Percentiles rank a stretch among this genome's conserved stretches.
phyloP scores from a whole-genome alignment of 495 filamentous ascomycete species.

The Cercophora samala region DNA sequence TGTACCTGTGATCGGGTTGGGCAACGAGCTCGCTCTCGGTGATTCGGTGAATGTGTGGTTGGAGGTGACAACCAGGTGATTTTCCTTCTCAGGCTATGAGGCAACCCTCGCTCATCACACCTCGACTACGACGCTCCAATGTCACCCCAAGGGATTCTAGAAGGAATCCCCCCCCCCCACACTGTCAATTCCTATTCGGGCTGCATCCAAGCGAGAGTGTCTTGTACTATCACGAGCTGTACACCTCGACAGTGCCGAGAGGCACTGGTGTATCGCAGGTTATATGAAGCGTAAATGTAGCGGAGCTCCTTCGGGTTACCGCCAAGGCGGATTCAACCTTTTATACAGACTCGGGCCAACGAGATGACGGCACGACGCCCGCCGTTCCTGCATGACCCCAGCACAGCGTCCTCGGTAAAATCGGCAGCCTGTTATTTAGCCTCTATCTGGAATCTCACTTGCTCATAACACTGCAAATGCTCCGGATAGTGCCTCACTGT shows the following conservation, averaged over 20 bases:
- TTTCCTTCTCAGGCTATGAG: conserved; percentile 6
- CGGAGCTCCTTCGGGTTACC: conserved; percentile 17
- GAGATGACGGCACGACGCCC: conserved; percentile 17
- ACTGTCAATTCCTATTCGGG: neutral
- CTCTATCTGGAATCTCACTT: conserved; percentile 21
- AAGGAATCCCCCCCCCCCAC: neutral
- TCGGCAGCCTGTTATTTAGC: conserved; percentile 36
- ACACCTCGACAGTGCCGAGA: conserved; percentile 25
- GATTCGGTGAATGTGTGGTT: neutral
- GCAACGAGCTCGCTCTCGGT: neutral
- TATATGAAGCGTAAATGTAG: neutral
- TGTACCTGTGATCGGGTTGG: neutral
- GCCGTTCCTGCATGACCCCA: conserved; percentile 26
- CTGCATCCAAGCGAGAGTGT: neutral
- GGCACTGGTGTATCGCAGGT: neutral
- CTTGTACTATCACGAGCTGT: neutral
- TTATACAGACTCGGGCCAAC: neutral
- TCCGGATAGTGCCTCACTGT: conserved; percentile 30
- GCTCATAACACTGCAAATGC: conserved; percentile 20
- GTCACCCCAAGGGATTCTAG: neutral
- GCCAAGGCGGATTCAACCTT: conserved; percentile 26
- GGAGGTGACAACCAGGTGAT: conserved; percentile 2
- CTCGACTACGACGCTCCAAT: neutral
- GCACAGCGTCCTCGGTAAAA: conserved; percentile 27
- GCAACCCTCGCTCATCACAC: conserved; percentile 6